Percentiles rank a stretch among this genome's conserved stretches.
Evolutionary conservation across 2,329 filamentous ascomycete genomes (phyloP).

Genomic region (Colletotrichum incanum): DNA sequence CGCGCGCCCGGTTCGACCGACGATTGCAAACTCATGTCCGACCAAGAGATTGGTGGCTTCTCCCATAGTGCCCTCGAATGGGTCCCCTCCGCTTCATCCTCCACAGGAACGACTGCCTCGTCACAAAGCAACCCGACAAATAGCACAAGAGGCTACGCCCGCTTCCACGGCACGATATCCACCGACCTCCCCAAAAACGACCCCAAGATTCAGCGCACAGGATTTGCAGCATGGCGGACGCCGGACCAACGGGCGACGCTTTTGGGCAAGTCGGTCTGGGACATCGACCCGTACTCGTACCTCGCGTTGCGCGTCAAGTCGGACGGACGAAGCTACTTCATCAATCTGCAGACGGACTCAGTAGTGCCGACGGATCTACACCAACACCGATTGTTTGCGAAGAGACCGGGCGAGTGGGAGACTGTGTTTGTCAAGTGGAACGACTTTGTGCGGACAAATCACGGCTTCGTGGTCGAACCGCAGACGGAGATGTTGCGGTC

Average conservation of each 20-base stretch:
- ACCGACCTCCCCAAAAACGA: conserved; percentile 83
- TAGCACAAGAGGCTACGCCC: conserved; percentile 68
- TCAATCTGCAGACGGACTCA: conserved; percentile 96
- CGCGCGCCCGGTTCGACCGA: conserved; percentile 61
- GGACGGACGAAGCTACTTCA: conserved; percentile 91
- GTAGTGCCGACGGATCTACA: conserved; percentile 96
- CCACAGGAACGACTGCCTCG: conserved; percentile 39
- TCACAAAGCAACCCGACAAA: conserved; percentile 30
- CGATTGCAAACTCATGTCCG: conserved; percentile 85
- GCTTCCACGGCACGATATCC: conserved; percentile 91
- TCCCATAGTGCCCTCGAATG: conserved; percentile 83
- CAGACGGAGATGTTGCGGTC: conserved; percentile 91
- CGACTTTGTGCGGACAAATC: conserved; percentile 95
- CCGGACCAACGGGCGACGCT: conserved; percentile 81
- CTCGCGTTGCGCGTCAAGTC: conserved; percentile 91
- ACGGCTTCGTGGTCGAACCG: conserved; percentile 92
- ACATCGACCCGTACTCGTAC: conserved; percentile 90
- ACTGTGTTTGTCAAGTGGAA: conserved; percentile 92
- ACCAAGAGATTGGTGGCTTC: conserved; percentile 88
- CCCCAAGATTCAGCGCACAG: conserved; percentile 82
- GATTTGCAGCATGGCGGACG: conserved; percentile 93
- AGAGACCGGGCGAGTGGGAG: conserved; percentile 90
- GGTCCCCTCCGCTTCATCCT: conserved; percentile 54
- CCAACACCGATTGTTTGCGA: conserved; percentile 89
- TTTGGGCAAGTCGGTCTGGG: conserved; percentile 90